Percentiles rank a stretch among this genome's conserved stretches.
These are phyloP conservation scores for Stylonectria norvegica DNA, from an alignment of 2,329 filamentous ascomycete genomes.

Conservation along the genomic window DNA sequence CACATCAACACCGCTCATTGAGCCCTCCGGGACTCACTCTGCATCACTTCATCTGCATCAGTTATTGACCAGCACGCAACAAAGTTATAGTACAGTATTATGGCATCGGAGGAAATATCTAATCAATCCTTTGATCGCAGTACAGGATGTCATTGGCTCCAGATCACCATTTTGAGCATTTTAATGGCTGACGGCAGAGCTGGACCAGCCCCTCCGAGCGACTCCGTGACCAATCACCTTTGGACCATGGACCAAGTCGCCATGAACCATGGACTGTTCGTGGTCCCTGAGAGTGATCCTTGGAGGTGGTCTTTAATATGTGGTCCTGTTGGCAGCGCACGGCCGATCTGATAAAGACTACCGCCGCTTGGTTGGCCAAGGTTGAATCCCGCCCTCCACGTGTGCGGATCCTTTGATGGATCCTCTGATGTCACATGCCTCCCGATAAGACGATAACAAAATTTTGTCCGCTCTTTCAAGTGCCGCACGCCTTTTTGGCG, in stretches of 20 bases:
- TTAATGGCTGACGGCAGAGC: too few species aligned
- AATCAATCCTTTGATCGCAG: slow-evolving; percentile 27
- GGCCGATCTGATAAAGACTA: slow-evolving; percentile 25
- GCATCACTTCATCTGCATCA: too few species aligned
- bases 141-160: not conserved
- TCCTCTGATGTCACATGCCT: slow-evolving; percentile 25
- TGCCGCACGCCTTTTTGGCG: slow-evolving; percentile 8
- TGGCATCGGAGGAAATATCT: slow-evolving; percentile 19
- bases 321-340: too few species aligned
- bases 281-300: too few species aligned
- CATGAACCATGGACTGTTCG: not conserved
- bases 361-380: slow-evolving; percentile 11
- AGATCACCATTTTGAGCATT: too few species aligned
- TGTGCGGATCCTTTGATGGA: slow-evolving; percentile 1
- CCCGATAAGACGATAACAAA: slow-evolving; percentile 22
- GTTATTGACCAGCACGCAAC: too few species aligned
- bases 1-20: too few species aligned
- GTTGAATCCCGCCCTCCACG: not conserved
- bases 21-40: too few species aligned
- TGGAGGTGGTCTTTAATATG: too few species aligned
- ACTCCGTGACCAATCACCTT: not conserved
- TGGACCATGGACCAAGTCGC: not conserved
- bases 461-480: slow-evolving; percentile 17
- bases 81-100: too few species aligned
- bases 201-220: too few species aligned